Percentiles rank a stretch among this genome's conserved stretches.
Evolutionary conservation across 2,329 filamentous ascomycete species (phyloP).

Genomic region (Colletotrichum siamense): DNA sequence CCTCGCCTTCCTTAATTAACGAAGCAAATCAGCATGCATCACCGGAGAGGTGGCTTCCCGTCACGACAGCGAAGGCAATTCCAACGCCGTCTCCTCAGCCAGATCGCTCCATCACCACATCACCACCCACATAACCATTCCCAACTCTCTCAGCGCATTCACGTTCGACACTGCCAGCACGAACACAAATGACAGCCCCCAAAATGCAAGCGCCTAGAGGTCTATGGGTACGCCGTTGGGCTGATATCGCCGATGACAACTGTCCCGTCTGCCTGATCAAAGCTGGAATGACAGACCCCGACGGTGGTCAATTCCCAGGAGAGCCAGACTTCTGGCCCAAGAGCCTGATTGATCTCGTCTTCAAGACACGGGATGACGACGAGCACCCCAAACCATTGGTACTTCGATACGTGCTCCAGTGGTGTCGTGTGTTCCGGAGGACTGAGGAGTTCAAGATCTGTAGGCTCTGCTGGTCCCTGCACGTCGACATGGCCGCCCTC

Average conservation of each 20-base stretch:
- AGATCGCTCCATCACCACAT: neutral
- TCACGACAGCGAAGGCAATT: neutral
- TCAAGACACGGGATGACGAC: too few species aligned
- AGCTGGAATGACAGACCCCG: neutral
- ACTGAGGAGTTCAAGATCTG: too few species aligned
- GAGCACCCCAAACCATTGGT: too few species aligned
- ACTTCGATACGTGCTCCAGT: too few species aligned
- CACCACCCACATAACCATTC: neutral
- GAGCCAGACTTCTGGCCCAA: too few species aligned
- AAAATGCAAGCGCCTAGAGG: neutral
- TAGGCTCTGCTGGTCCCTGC: too few species aligned
- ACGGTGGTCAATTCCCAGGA: too few species aligned
- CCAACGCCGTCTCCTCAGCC: neutral
- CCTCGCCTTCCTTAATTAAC: neutral
- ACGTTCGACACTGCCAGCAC: neutral
- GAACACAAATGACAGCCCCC: neutral
- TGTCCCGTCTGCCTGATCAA: neutral
- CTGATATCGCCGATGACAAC: neutral
- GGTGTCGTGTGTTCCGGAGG: too few species aligned
- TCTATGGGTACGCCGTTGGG: neutral
- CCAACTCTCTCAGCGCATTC: neutral
- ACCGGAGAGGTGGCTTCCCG: neutral
- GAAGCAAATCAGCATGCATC: neutral
- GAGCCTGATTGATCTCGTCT: too few species aligned
- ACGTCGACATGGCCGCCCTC: too few species aligned